A percentile compares a stretch with the other conserved stretches of the same genome.
Conservation (phyloP, 441 rosid species). For the Capsella rubella region DNA sequence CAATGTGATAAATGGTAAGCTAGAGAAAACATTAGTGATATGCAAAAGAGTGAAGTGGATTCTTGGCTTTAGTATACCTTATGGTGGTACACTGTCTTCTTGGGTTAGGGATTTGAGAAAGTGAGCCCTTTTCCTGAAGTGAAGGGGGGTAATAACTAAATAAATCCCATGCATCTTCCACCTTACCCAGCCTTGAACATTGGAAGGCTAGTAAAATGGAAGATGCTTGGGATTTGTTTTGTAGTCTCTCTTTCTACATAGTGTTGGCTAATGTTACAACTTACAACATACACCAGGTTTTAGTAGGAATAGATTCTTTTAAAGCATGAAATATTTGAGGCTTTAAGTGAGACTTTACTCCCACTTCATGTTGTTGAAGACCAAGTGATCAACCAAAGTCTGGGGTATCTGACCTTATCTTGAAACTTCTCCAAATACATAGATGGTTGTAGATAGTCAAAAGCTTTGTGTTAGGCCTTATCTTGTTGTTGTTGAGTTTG, state of each 20-base stretch:
- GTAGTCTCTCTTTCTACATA: slow-evolving; percentile 7
- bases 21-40: background rate
- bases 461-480: background rate
- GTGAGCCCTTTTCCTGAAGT: background rate
- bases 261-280: background rate
- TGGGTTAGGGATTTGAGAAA: background rate
- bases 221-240: slow-evolving; percentile 35
- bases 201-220: slow-evolving; percentile 32
- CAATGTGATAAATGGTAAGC: background rate
- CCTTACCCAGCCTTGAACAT: slow-evolving; percentile 25
- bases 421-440: background rate
- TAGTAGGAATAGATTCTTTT: background rate
- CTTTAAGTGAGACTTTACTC: background rate
- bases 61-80: background rate
- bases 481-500: background rate
- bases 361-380: background rate
- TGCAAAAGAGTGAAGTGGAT: background rate
- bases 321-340: slow-evolving; percentile 4
- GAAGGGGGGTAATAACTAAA: background rate
- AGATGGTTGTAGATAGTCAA: background rate
- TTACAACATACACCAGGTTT: background rate
- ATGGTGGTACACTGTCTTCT: background rate
- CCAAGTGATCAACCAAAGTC: background rate
- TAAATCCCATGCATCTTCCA: slow-evolving; percentile 36
- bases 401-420: background rate